Percentiles rank a stretch among this genome's conserved stretches.
Conservation (phyloP, 495 filamentous ascomycete species). For the Pseudomonodictys pantanalensis region DNA sequence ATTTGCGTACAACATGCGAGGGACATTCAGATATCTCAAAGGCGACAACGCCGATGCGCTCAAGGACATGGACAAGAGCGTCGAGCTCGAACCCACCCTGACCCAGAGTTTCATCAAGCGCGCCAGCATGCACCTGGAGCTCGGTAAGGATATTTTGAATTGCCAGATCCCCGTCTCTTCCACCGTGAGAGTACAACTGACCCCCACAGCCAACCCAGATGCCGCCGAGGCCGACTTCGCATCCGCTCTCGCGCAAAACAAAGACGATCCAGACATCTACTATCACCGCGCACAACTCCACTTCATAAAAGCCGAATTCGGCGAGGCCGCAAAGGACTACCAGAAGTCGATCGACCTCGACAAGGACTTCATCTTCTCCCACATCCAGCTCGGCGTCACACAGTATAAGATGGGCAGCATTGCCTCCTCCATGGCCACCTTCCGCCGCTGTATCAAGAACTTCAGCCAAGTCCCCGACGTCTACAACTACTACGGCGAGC, state of each 20-base stretch:
- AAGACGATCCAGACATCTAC: slow-evolving; percentile 93
- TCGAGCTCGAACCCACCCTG: slow-evolving; percentile 79
- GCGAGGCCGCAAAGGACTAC: slow-evolving; percentile 94
- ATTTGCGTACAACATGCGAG: slow-evolving; percentile 91
- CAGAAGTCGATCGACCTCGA: slow-evolving; percentile 99
- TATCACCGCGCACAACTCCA: slow-evolving; percentile 98
- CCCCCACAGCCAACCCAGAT: slow-evolving; percentile 70
- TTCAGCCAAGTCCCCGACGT: slow-evolving; percentile 95
- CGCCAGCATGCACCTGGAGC: slow-evolving; percentile 95
- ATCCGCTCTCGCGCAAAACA: slow-evolving; percentile 78
- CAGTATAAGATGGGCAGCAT: slow-evolving; percentile 99
- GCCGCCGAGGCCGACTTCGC: slow-evolving; percentile 85
- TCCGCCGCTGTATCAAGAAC: slow-evolving; percentile 96
- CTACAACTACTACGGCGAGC: slow-evolving; percentile 99
- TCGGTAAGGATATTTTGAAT: slow-evolving; percentile 57
- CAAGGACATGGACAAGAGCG: slow-evolving; percentile 81
- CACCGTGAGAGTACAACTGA: slow-evolving; percentile 11
- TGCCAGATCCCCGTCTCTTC: not conserved
- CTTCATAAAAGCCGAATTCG: slow-evolving; percentile 93
- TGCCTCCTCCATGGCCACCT: slow-evolving; percentile 96
- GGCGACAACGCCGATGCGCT: slow-evolving; percentile 83
- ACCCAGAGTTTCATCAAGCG: slow-evolving; percentile 99
- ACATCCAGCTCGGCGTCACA: slow-evolving; percentile 98
- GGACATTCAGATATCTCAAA: slow-evolving; percentile 88
- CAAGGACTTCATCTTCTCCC: slow-evolving; percentile 93